These are phyloP conservation scores for Cyclotella sp. DNA, from an alignment of 108 stramenopile species.

Conservation along the genomic window DNA sequence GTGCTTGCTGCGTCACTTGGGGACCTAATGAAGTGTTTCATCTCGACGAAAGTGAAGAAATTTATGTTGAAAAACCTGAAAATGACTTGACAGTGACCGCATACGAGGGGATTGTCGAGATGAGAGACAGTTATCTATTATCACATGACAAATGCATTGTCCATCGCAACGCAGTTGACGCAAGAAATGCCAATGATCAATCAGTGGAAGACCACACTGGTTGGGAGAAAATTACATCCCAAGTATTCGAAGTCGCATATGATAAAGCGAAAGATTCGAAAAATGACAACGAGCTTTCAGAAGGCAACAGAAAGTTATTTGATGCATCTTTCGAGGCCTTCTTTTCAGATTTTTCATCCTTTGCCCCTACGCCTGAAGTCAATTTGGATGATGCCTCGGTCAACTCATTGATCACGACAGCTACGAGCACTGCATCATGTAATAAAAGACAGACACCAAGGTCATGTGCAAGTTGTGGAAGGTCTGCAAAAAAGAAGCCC, in stretches of 20 bases:
- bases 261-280: background rate
- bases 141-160: no score
- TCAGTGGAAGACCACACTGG: background rate
- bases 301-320: background rate
- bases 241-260: background rate
- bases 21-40: background rate
- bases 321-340: background rate
- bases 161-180: no score
- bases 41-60: background rate
- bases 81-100: background rate
- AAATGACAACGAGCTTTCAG: slow-evolving; percentile 3
- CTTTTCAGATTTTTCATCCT: slow-evolving; percentile 2
- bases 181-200: background rate
- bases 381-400: slow-evolving; percentile 1
- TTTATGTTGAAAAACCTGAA: background rate
- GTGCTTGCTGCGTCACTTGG: no score
- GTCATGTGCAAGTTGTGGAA: background rate
- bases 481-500: background rate
- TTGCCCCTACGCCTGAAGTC: background rate
- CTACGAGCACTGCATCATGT: no score
- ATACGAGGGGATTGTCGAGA: background rate
- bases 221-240: background rate
- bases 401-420: background rate
- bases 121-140: background rate
- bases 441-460: background rate